Evolutionary conservation across 306 rosid species (phyloP), one percentile per base, ranked within the genome.

Genomic region (Vachellia pachyceras): DNA sequence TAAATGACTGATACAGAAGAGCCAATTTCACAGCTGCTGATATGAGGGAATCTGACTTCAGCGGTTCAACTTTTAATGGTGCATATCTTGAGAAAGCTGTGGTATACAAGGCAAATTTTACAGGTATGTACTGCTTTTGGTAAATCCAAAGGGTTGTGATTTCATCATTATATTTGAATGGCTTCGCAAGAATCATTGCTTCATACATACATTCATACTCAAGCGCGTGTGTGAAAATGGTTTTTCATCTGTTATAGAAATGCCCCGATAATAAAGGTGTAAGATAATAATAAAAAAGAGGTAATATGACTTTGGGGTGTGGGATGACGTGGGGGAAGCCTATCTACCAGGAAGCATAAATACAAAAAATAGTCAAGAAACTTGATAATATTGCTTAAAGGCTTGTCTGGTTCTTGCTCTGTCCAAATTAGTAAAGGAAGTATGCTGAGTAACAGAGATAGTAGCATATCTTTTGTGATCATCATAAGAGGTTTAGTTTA

Each of bases 11-110:
- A 80, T 83, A 80, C 98, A 92, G 99, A 84, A 90, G 99, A 84
- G 97, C 99, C 87, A 95, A 95, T 90, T 95, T 95, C 91, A 95
- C 99, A 78, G 82, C 97, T 85, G 99, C 97, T 57, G 97, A 95
- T 82, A 95, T 95, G 97, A 91, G 99, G 89, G 97, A 95, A 80
- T 93, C 98, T 7, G 94, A 93, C 84, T 95, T 95, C 83, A 93
- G 98, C 20, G 97, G 98, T 83, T 93, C 94, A 64, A 95, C 99
- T 61, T 95, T 95, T 88, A 95, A 93, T 75, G 98, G 99, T 55
- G 97, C 98, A 25, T 95, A 91, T 84, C 90, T 90, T 58, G 99
- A 95, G 85, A 95, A 95, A 86, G 99, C 97, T 79, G 99, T 95
- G 79, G 97, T 97, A 58, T 95, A 87, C 90, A 95, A 89, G 83